These are phyloP conservation scores for Epichloe glyceriae DNA, from an alignment of 2,329 filamentous ascomycete genomes.

Conservation along the genomic window DNA sequence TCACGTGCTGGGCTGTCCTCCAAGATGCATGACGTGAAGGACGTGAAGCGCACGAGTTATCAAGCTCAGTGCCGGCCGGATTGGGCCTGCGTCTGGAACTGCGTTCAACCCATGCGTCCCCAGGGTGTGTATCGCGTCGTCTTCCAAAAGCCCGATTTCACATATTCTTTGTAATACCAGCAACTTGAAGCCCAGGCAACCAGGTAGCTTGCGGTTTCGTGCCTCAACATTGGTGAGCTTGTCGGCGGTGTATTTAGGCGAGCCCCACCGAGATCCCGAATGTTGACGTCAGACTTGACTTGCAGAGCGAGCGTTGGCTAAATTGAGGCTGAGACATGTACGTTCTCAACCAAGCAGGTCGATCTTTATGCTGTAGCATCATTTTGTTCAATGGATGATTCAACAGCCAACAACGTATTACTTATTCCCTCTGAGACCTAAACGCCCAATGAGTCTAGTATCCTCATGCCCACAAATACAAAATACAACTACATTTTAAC, in stretches of 20 bases:
- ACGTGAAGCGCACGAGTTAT: too few species aligned
- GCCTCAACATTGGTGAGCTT: neutral
- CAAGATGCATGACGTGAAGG: neutral
- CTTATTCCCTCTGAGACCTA: neutral
- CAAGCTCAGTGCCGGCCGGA: too few species aligned
- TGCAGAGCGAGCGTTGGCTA: too few species aligned
- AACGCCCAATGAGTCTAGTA: neutral
- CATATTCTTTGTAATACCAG: too few species aligned
- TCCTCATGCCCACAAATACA: neutral
- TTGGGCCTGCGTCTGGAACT: too few species aligned
- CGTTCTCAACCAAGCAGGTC: too few species aligned
- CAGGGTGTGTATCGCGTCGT: too few species aligned
- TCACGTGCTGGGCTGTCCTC: neutral
- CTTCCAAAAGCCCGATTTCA: too few species aligned
- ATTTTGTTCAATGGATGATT: neutral
- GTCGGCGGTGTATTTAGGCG: neutral
- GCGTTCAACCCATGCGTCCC: too few species aligned
- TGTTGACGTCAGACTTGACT: neutral
- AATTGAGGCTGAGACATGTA: too few species aligned
- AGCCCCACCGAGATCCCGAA: neutral
- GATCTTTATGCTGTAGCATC: neutral
- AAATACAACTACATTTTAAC: constrained; percentile 1
- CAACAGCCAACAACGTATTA: neutral
- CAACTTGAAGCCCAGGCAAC: too few species aligned
- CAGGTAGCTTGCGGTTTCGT: neutral